phyloP scores from a whole-genome alignment of 2,329 filamentous ascomycete genomes.

The Epichloe hybrida region DNA sequence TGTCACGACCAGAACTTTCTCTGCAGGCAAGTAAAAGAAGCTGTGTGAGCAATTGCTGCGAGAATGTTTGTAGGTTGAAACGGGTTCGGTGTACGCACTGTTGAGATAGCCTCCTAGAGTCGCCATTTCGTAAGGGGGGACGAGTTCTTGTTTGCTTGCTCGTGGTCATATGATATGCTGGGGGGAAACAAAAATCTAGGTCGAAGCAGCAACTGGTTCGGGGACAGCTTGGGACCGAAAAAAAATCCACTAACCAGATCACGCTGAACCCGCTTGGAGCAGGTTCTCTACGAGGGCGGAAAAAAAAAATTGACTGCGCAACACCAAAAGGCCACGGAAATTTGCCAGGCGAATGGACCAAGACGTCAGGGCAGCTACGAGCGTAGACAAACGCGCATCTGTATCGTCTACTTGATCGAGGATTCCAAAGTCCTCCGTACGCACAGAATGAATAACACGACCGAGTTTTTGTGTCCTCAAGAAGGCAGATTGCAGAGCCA shows the following conservation, averaged over 20 bases:
- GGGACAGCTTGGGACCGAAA: neutral
- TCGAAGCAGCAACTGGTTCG: neutral
- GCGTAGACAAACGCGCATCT: no score
- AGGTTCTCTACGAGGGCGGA: no score
- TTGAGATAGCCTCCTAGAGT: conserved; percentile 31
- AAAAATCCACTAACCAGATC: neutral
- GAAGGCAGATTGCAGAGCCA: no score
- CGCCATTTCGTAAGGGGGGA: conserved; percentile 21
- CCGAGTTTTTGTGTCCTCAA: no score
- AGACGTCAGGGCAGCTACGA: no score
- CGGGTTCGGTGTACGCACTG: conserved; percentile 18
- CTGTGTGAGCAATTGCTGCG: neutral
- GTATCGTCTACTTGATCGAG: no score
- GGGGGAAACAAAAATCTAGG: neutral
- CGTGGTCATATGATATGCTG: neutral
- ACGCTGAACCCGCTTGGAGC: neutral
- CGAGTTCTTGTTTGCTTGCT: neutral
- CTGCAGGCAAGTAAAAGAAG: conserved; percentile 29
- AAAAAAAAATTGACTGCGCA: neutral
- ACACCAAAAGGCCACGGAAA: neutral
- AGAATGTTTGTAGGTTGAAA: neutral
- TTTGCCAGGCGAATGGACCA: no score
- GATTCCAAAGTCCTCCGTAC: neutral
- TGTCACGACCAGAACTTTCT: conserved; percentile 84
- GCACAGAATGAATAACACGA: neutral